phyloP scores from a whole-genome alignment of 495 filamentous ascomycete genomes.

The Neurospora hispaniola region DNA sequence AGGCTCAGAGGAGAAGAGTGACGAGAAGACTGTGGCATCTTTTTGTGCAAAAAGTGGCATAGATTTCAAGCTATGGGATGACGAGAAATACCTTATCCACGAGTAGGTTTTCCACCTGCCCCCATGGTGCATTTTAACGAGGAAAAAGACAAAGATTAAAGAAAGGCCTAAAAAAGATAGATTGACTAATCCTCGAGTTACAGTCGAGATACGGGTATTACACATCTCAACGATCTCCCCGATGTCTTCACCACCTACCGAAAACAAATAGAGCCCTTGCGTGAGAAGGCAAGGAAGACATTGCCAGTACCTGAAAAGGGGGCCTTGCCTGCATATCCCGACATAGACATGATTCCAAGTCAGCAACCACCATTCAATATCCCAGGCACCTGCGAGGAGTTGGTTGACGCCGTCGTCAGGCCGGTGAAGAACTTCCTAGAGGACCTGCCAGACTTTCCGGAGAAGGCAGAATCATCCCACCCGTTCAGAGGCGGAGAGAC shows the following conservation, averaged over 20 bases:
- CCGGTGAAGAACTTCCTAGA: slow-evolving; percentile 35
- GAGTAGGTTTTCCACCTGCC: slow-evolving; percentile 40
- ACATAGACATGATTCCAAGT: slow-evolving; percentile 32
- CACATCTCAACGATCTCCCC: slow-evolving; percentile 41
- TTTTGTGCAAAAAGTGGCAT: slow-evolving; percentile 36
- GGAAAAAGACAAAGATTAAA: neutral
- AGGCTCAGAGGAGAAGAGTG: slow-evolving; percentile 50
- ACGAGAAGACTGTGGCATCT: slow-evolving; percentile 42
- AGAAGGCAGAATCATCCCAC: slow-evolving; percentile 42
- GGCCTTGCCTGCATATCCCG: slow-evolving; percentile 43
- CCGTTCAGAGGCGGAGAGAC: slow-evolving; percentile 59
- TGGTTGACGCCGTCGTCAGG: slow-evolving; percentile 39
- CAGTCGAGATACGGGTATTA: slow-evolving; percentile 47
- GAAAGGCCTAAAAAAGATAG: neutral
- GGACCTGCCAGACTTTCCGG: slow-evolving; percentile 32
- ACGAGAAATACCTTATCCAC: slow-evolving; percentile 66
- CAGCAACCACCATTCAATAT: slow-evolving; percentile 51
- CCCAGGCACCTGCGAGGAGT: slow-evolving; percentile 37
- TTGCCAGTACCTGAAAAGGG: slow-evolving; percentile 33
- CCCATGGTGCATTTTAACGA: neutral
- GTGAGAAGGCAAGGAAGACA: slow-evolving; percentile 41
- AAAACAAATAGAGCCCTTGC: slow-evolving; percentile 55
- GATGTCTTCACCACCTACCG: slow-evolving; percentile 61
- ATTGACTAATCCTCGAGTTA: neutral
- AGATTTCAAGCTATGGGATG: slow-evolving; percentile 49